Evolutionary conservation across 169 alveolate genomes (phyloP).

Genomic region (Plasmodium ovale): DNA sequence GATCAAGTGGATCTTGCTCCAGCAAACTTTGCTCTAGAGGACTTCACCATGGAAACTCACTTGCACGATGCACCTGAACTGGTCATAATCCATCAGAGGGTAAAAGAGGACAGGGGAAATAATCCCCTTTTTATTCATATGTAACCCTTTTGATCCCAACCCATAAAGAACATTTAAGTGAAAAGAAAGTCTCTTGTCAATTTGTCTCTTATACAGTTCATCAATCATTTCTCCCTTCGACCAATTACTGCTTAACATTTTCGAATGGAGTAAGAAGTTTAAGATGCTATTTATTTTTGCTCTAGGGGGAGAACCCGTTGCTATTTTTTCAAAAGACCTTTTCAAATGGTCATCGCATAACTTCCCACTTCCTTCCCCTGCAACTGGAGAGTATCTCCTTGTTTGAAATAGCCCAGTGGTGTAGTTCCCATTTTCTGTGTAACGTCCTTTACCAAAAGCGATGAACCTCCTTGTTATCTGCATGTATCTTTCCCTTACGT

Average conservation of each 20-base stretch:
- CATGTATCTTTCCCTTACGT: not conserved
- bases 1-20: too few species aligned
- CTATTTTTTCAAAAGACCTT: conserved; percentile 39
- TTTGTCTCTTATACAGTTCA: conserved; percentile 36
- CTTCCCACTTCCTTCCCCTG: too few species aligned
- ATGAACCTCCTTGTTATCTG: not conserved
- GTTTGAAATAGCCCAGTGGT: too few species aligned
- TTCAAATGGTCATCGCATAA: conserved; percentile 27
- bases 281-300: conserved; percentile 52
- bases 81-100: conserved; percentile 51
- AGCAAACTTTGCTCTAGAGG: not conserved
- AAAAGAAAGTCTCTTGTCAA: conserved; percentile 45
- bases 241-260: conserved; percentile 29
- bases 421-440: not conserved
- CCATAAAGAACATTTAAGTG: conserved; percentile 70
- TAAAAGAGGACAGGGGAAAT: conserved; percentile 46
- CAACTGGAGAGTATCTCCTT: too few species aligned
- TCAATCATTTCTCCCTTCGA: conserved; percentile 55
- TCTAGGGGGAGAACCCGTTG: conserved; percentile 64
- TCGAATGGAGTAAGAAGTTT: conserved; percentile 34
- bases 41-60: too few species aligned
- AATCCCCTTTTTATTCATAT: conserved; percentile 63
- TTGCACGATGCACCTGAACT: conserved; percentile 45
- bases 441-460: not conserved
- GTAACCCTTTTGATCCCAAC: conserved; percentile 59